phyloP scores from a whole-genome alignment of 116 monocot species.

The Zostera marina region DNA sequence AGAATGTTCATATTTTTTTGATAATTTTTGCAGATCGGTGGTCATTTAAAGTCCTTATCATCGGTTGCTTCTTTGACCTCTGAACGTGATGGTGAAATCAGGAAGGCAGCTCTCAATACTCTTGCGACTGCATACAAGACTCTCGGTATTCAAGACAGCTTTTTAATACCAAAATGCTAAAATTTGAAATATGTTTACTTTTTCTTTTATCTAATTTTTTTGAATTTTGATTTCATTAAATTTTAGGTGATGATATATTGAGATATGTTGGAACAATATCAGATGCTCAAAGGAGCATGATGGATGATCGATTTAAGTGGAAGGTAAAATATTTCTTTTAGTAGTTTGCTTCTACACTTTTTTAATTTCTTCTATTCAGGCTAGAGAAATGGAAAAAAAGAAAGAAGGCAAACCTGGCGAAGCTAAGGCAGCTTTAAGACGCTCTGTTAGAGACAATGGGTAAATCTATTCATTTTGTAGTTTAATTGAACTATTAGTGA shows the following conservation, averaged over 20 bases:
- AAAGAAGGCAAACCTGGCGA: slow-evolving; percentile 98
- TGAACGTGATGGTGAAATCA: slow-evolving; percentile 97
- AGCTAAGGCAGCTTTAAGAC: slow-evolving; percentile 79
- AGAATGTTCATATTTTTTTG: background rate
- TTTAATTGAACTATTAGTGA: too few species aligned
- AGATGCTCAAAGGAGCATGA: slow-evolving; percentile 93
- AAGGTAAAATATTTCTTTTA: slow-evolving; percentile 31
- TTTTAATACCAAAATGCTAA: background rate
- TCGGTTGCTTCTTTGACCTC: slow-evolving; percentile 77
- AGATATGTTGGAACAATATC: slow-evolving; percentile 94
- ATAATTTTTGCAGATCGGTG: slow-evolving; percentile 37
- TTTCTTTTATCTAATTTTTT: background rate
- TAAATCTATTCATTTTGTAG: slow-evolving; percentile 10
- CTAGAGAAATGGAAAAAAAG: slow-evolving; percentile 94
- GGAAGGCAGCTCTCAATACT: slow-evolving; percentile 95
- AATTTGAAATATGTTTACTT: background rate
- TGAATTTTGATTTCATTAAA: background rate
- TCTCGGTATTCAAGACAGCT: slow-evolving; percentile 39
- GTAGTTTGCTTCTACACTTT: background rate
- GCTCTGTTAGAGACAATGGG: slow-evolving; percentile 99
- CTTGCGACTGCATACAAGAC: slow-evolving; percentile 91
- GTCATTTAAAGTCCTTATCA: slow-evolving; percentile 88
- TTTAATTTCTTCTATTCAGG: slow-evolving; percentile 21
- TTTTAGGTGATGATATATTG: slow-evolving; percentile 90
- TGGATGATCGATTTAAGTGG: slow-evolving; percentile 99